Percentiles rank a stretch among this genome's conserved stretches.
These are phyloP conservation scores for Candida sonorensis DNA, from an alignment of 805 yeast genomes.

Conservation along the genomic window DNA sequence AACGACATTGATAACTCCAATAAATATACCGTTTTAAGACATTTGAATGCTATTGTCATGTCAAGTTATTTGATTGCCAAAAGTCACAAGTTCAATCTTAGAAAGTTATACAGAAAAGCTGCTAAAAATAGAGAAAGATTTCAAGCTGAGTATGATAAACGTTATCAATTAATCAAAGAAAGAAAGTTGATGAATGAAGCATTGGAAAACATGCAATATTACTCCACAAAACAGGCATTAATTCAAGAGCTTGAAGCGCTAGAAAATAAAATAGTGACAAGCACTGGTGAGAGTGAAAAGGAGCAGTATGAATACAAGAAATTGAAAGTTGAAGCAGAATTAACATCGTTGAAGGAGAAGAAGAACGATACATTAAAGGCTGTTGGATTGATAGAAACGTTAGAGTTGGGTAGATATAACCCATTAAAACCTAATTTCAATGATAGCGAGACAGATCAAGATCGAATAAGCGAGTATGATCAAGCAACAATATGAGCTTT, in stretches of 20 bases:
- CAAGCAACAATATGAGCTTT: too few species aligned
- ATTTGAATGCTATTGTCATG: neutral
- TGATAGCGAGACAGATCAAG: neutral
- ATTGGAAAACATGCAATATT: neutral
- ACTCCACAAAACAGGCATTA: neutral
- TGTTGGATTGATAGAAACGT: neutral
- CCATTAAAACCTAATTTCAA: neutral
- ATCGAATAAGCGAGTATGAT: too few species aligned
- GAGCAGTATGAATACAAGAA: too few species aligned
- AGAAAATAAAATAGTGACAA: too few species aligned
- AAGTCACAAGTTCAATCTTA: neutral
- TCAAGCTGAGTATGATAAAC: neutral
- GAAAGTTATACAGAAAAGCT: neutral
- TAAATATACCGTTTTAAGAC: neutral
- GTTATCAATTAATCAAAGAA: neutral
- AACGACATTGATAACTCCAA: neutral
- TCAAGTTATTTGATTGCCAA: neutral
- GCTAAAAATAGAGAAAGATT: neutral
- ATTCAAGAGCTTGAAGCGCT: too few species aligned
- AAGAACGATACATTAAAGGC: neutral
- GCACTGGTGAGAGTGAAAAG: too few species aligned
- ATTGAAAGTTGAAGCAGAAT: neutral
- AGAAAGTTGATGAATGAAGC: neutral
- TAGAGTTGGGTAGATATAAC: neutral
- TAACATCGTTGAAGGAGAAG: neutral